phyloP scores from a whole-genome alignment of 2,329 filamentous ascomycete species.

The Colletotrichum melonis region DNA sequence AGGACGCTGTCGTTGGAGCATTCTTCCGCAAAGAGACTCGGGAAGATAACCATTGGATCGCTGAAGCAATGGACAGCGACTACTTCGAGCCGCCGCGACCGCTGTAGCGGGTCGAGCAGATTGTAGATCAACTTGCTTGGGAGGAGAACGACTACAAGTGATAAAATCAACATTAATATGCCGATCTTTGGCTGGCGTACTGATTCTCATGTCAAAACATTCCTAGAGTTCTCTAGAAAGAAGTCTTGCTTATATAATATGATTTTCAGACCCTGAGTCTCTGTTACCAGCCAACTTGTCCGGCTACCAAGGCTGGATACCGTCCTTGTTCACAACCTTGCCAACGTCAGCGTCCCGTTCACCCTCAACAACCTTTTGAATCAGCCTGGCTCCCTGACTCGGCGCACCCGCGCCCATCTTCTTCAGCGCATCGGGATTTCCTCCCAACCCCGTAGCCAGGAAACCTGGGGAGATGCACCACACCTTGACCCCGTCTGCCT shows the following conservation, averaged over 20 bases:
- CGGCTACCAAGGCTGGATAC: conserved; percentile 46
- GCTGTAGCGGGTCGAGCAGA: no score
- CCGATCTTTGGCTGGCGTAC: no score
- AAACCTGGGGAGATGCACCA: conserved; percentile 61
- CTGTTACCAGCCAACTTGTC: neutral
- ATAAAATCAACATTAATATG: no score
- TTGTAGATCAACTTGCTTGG: no score
- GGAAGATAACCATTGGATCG: no score
- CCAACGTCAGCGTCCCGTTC: conserved; percentile 54
- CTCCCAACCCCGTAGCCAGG: conserved; percentile 58
- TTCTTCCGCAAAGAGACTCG: neutral
- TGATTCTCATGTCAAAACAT: no score
- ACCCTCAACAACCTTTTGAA: conserved; percentile 54
- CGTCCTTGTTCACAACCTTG: conserved; percentile 45
- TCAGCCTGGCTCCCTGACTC: conserved; percentile 49
- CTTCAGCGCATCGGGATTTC: conserved; percentile 42
- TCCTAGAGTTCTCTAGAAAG: no score
- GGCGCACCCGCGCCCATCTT: conserved; percentile 49
- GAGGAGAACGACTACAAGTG: no score
- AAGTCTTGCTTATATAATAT: no score
- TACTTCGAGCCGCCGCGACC: no score
- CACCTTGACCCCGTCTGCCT: conserved; percentile 61
- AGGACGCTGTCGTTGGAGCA: neutral
- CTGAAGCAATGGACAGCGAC: no score
- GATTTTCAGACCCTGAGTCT: no score